Conservation (phyloP, 2,329 filamentous ascomycete genomes). For the Colletotrichum sp. region DNA sequence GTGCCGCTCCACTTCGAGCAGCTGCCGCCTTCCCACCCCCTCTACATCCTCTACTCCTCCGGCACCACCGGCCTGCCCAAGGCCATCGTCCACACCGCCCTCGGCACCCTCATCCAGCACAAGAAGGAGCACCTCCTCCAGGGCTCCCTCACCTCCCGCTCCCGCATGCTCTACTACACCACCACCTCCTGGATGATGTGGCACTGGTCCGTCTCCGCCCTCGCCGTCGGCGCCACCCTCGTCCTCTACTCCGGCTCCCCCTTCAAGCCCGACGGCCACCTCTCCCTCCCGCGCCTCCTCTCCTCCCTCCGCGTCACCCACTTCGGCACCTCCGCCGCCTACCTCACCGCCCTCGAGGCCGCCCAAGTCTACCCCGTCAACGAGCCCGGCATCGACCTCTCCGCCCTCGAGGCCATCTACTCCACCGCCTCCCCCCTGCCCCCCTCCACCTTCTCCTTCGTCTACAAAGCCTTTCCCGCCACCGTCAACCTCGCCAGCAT, state of each 20-base stretch:
- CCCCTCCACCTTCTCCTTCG: conserved; percentile 89
- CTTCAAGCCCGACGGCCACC: conserved; percentile 78
- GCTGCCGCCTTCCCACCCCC: conserved; percentile 82
- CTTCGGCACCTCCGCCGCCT: conserved; percentile 94
- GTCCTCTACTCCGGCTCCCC: conserved; percentile 93
- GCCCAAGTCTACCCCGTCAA: conserved; percentile 66
- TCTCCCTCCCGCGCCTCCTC: conserved; percentile 83
- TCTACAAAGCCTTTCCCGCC: conserved; percentile 82
- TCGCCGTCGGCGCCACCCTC: conserved; percentile 82
- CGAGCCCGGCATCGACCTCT: conserved; percentile 61
- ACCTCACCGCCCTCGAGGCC: conserved; percentile 88
- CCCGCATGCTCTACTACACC: conserved; percentile 90
- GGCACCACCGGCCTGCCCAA: conserved; percentile 90
- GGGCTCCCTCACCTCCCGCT: conserved; percentile 75
- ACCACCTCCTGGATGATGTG: conserved; percentile 99
- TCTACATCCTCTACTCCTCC: conserved; percentile 93
- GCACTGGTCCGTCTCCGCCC: conserved; percentile 92
- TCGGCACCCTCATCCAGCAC: conserved; percentile 92
- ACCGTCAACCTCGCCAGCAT: conserved; percentile 90
- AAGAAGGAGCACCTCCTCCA: conserved; percentile 96
- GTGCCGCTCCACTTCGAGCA: conserved; percentile 71
- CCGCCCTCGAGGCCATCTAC: conserved; percentile 81
- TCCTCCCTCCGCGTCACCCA: conserved; percentile 85
- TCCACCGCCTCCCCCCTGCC: conserved; percentile 92
- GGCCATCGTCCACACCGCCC: conserved; percentile 90